Evolutionary conservation across 257 asterid genomes (phyloP), one percentile per base, ranked within the genome.

Genomic region (Prunella vulgaris): DNA sequence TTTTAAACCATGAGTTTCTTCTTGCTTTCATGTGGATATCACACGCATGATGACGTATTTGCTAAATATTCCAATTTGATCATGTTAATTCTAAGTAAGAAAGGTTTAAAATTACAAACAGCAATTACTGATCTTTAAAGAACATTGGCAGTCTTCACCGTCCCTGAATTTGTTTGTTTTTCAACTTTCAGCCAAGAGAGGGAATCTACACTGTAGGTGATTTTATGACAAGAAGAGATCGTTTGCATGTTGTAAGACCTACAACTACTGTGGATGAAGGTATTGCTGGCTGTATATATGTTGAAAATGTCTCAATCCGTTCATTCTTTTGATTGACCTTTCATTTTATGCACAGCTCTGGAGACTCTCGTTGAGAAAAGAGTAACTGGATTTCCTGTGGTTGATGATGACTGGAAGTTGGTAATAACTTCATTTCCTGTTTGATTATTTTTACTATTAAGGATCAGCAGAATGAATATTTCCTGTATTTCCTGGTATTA

Each of bases 311-410:
- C 9, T 62, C 71, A 7, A 24, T 77, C 60, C 3, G 4, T 12
- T 35, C 49, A 30, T 44, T 40, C 69, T 52, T 54, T 51, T 58
- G 53, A 48, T 37, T 60, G 49, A 59, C 60, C 21, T 68, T 38
- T 20, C 32, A 66, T 52, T 76, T 46, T 56, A 37, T 76, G 62
- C 67, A 68, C 87, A 93, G 98, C 98, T 28, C 74, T 93, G 74
- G 90, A 90, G 77, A 73, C 75, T 74, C 95, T 90, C 74, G 95
- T 88, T 60, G 89, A 87, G 71, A 90, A 90, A 76, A 80, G 97
- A 82, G 78, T 90, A 57, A 88, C 98, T 28, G 98, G 97, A 28
- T 89, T 90, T 76, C 98, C 98, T 15, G 98, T 93, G 78, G 81
- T 93, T 70, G 95, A 93, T 71, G 96, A 87, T 73, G 87, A 90